Conservation (phyloP, 2,329 filamentous ascomycete species). For the Fusarium sterilihyphosum region DNA sequence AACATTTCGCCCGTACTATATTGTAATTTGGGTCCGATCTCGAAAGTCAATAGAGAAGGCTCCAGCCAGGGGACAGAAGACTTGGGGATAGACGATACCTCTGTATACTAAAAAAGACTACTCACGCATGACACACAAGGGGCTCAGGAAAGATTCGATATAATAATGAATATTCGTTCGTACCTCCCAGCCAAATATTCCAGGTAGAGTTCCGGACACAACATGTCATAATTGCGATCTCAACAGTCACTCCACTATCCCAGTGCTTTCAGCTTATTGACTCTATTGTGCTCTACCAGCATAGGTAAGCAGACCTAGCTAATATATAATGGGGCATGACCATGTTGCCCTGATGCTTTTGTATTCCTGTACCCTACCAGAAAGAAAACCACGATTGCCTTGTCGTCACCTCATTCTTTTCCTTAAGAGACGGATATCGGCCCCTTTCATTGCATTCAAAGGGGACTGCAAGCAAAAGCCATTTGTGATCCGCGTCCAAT, state of each 20-base stretch:
- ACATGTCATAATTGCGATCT: background rate
- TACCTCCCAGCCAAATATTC: background rate
- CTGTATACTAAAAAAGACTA: slow-evolving; percentile 37
- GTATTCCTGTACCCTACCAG: slow-evolving; percentile 2
- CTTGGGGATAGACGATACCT: slow-evolving; percentile 40
- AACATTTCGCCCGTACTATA: background rate
- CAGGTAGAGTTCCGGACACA: background rate
- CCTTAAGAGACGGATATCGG: background rate
- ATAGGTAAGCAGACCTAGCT: slow-evolving; percentile 5
- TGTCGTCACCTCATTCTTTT: background rate
- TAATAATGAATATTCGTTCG: background rate
- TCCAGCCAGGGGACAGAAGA: background rate
- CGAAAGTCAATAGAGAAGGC: background rate
- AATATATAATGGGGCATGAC: slow-evolving; percentile 7
- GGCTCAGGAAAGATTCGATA: background rate
- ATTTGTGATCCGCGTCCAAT: background rate
- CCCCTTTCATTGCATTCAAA: background rate
- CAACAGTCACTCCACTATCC: background rate
- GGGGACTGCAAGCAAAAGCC: background rate
- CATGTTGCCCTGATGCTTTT: background rate
- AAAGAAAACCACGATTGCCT: background rate
- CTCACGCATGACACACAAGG: slow-evolving; percentile 5
- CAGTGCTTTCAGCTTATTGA: background rate
- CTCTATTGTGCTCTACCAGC: slow-evolving; percentile 4
- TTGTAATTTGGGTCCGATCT: slow-evolving; percentile 8